Base-by-base conservation (phyloP, 2,329 filamentous ascomycete species). In the Talaromyces piceae region DNA sequence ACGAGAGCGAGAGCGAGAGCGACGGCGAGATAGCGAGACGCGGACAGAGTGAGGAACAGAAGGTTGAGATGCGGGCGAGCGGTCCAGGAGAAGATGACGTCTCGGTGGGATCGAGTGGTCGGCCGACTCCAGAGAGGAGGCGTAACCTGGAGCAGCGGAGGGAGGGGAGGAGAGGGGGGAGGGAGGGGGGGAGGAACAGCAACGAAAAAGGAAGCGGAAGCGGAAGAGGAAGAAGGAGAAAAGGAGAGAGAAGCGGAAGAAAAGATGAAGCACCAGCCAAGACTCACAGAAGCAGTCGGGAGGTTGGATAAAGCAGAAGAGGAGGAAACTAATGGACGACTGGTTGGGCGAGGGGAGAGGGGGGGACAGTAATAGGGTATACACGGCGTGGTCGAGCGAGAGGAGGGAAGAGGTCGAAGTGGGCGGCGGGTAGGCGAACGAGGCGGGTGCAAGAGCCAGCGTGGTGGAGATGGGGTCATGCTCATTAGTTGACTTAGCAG, bases 201-300 rank as follows among this genome's bases (percentile, higher is more conserved):
- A 9, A 37, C 33, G 54, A 52, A 59, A 59, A 60, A 56, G 62
- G 58, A 57, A 59, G 56, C 59, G 57, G 59, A 56, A 47, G 43
- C 57, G 60, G 56, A 50, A 59, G 56, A 47, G 55, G 53, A 53
- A 51, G 51, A 33, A 52, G 49, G 49, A 33, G 25, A 44, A 57
- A 56, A 52, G 49, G 53, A 51, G 43, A 57, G 58, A 37, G 33
- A 9, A 18, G 33, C 20, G 33, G n/a, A 37, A 18, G 11, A 9
- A 20, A 18, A 37, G n/a, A 20, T 18, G 16, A 28, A 20, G 33
- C 33, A 46, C 44, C 37, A 43, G 30, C 45, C 41, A 41, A 37
- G 33, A 37, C 33, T 7, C 8, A 13, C 33, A 20, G 33, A 16
- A 33, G 31, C n/a, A 41, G 28, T n/a, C 12, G 11, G 22, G 16